These are phyloP conservation scores for Lachancea meyersii DNA, from an alignment of 805 yeast species.

Conservation along the genomic window DNA sequence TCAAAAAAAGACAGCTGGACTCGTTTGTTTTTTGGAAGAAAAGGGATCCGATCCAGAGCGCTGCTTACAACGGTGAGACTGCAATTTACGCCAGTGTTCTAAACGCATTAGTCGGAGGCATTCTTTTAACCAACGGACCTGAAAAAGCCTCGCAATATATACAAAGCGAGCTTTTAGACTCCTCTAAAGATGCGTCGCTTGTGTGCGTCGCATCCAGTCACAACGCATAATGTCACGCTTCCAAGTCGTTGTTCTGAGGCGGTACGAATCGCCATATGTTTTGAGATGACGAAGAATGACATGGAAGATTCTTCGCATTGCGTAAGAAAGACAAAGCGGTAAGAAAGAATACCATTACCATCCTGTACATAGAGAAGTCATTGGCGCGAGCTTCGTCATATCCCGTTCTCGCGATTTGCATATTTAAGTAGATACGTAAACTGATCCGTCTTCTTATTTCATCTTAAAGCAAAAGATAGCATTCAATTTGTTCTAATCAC, in stretches of 20 bases:
- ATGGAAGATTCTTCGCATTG: neutral
- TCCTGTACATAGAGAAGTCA: neutral
- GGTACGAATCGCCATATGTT: neutral
- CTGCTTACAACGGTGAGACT: slow-evolving; percentile 49
- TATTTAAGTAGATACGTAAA: neutral
- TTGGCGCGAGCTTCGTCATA: neutral
- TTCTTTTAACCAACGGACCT: slow-evolving; percentile 57
- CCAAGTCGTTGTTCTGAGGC: slow-evolving; percentile 9
- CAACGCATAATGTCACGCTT: neutral
- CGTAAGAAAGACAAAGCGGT: neutral
- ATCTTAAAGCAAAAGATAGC: too few relatives aligned
- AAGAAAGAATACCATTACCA: neutral
- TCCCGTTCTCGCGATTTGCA: neutral
- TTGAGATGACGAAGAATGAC: neutral
- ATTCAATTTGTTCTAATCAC: neutral
- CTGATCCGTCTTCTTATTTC: neutral
- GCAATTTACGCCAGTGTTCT: slow-evolving; percentile 49
- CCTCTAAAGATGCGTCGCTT: slow-evolving; percentile 17
- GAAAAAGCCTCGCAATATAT: slow-evolving; percentile 53
- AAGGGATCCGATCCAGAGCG: slow-evolving; percentile 42
- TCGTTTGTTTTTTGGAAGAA: slow-evolving; percentile 62
- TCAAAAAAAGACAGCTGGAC: slow-evolving; percentile 43
- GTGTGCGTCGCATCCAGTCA: slow-evolving; percentile 12
- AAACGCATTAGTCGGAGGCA: slow-evolving; percentile 63
- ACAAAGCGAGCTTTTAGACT: slow-evolving; percentile 41